phyloP scores from a whole-genome alignment of 495 filamentous ascomycete species.

The Penicillium antarcticum region DNA sequence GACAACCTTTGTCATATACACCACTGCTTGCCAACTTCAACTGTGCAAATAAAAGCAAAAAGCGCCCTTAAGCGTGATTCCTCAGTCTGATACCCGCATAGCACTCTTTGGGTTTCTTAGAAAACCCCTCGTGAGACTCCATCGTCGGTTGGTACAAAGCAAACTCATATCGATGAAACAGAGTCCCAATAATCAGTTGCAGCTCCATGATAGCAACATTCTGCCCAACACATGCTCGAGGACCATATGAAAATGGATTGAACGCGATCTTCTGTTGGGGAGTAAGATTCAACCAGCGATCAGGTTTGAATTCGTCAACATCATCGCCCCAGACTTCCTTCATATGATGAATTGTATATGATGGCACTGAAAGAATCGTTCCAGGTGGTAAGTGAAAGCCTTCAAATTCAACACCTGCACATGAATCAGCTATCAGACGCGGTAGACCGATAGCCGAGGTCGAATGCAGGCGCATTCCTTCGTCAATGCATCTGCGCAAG shows the following conservation, averaged over 20 bases:
- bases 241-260: constrained; percentile 74
- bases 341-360: constrained; percentile 76
- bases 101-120: constrained; percentile 72
- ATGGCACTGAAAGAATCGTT: constrained; percentile 68
- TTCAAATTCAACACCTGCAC: constrained; percentile 38
- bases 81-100: constrained; percentile 59
- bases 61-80: not conserved
- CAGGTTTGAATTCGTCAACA: constrained; percentile 71
- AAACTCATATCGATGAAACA: constrained; percentile 67
- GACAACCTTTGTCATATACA: too few relatives aligned
- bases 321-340: constrained; percentile 68
- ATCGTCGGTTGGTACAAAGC: constrained; percentile 54
- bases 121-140: constrained; percentile 74
- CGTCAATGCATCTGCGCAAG: constrained; percentile 68
- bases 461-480: constrained; percentile 75
- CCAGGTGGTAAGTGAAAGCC: constrained; percentile 62
- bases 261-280: constrained; percentile 63
- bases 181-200: constrained; percentile 67
- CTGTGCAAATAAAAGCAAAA: too few relatives aligned
- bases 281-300: constrained; percentile 62
- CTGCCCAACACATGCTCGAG: constrained; percentile 68
- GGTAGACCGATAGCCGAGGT: constrained; percentile 80
- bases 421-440: constrained; percentile 59
- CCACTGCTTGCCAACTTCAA: too few relatives aligned
- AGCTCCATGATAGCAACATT: constrained; percentile 86